Base-by-base conservation (phyloP, 495 filamentous ascomycete genomes). In the Xylaria curta region DNA sequence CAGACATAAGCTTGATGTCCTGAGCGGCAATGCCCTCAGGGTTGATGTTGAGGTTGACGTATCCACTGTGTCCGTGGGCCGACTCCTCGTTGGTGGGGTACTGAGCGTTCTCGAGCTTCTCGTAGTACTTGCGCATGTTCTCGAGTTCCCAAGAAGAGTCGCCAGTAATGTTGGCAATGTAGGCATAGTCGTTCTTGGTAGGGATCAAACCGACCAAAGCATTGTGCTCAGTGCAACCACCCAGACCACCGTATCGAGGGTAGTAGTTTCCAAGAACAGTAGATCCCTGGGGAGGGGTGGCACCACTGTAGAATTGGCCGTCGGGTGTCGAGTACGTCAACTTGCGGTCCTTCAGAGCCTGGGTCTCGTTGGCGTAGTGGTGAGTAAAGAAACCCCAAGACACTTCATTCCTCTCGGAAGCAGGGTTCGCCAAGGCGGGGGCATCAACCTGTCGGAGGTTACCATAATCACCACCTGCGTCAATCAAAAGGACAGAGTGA, bases 191-290 rank as follows among this genome's bases (percentile, higher is more conserved):
- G 54, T 75, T 79, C 28, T 76, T 75, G 36, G 78, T 66, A 0
- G 86, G 85, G n/a, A 81, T 75, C 6, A 86, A 71, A 64, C 79
- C 74, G 47, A 86, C 74, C 13, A 84, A 70, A 63, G 84, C 86
- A 74, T 87, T 85, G 77, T 87, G 86, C 21, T 83, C 78, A 1
- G 82, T 80, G 72, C 85, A 87, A 5, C 86, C 87, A n/a, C 87
- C 86, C 12, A 88, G 78, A 0, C 81, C 78, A 1, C 79, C 82
- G 1, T 83, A 76, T 2, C 87, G 80, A 5, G 86, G 87, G 63
- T 88, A 88, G n/a, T 82, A 81, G 26, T 82, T 76, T 76, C 86
- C 87, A 59, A 84, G 80, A 59, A 80, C 74, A 53, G 75, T 77
- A 0, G 83, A 80, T 7, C 82, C 84, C 21, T 78, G 61, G 0